Evolutionary conservation across 345 rosid genomes (phyloP), one percentile per base, ranked within the genome.

Genomic region (Dipteronia dyeriana): DNA sequence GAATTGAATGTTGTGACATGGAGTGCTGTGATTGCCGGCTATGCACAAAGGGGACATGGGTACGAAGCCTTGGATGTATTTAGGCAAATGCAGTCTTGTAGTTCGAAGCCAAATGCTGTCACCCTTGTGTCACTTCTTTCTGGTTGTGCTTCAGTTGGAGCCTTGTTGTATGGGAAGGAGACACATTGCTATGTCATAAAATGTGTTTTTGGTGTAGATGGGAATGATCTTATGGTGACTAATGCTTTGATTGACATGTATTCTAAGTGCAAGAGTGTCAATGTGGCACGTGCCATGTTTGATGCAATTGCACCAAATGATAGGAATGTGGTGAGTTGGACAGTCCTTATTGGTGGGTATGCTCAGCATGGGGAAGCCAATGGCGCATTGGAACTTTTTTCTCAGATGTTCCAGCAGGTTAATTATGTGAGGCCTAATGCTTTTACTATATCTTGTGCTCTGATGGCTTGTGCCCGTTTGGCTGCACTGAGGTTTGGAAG

Each of bases 1-100:
- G 84, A 85, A 69, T 80, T 79, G 85, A 90, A 94, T 87, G 97
- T 94, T 70, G 95, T 94, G 63, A 86, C 97, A 19, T 94, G 97
- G 97, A 91, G 91, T 80, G 90, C 98, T 68, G 91, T 93, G 66
- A 91, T 94, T 80, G 89, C 98, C 10, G 98, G 98, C 20, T 94
- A 86, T 84, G 91, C 97, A 29, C 98, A 94, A 79, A 84, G 88
- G 29, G 95, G 89, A 13, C 88, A 79, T 79, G 97, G 98, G n/a
- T 66, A 80, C 66, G 89, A 88, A 82, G 97, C 98, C 49, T 43
- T 94, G 79, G 84, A 79, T 77, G 91, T 92, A 69, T 94, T 85
- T 79, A 82, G 94, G 79, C 80, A 88, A 84, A 94, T 94, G 98
- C 82, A 78, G 75, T 66, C 76, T 76, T 81, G 80, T 51, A 84